Evolutionary conservation across 805 yeast genomes (phyloP), one percentile per base, ranked within the genome.

Genomic region (Sugiyamaella boreocaroliniensis): DNA sequence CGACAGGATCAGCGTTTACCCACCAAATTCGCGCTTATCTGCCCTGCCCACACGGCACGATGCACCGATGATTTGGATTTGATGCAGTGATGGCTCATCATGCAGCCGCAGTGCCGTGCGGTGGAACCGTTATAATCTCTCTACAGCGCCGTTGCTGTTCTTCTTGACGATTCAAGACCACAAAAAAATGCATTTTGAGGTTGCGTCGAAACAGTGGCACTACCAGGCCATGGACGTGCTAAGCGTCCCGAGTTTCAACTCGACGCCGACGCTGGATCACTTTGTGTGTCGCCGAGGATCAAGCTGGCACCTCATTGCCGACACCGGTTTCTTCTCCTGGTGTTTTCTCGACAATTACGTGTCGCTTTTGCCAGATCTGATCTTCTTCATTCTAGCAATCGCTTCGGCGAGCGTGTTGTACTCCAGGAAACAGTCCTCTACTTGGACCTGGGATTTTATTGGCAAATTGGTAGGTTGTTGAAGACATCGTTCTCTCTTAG

Each of bases 321-420:
- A 32, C 15, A 22, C 34, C 19, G 49, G 49, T 7, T 50, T 45
- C 49, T 34, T 53, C 15, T 45, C 48, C n/a, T 53, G 53, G 53
- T 53, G 56, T 37, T 45, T 53, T 20, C 34, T 53, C 16, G 45
- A 53, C 16, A 48, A 44, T n/a, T 53, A 53, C 40, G 29, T 53
- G 29, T 43, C 47, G 11, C 29, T 53, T 10, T 12, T 50, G 12
- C 53, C 56, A 2, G 32, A 50, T 7, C n/a, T 41, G 15, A 2
- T 52, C 10, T 43, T 52, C 29, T 22, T 34, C 26, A 15, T 50
- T 29, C 29, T 22, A 15, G 26, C 47, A 4, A 34, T 45, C 8
- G 32, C 29, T 20, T 40, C 50, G 40, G 22, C 37, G 4, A 14
- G 8, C 8, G 37, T 32, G 11, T 14, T 32, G 12, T 32, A 11